A percentile compares a stretch with the other conserved stretches of the same genome.
Evolutionary conservation across 768 basidiomycete species (phyloP).

Genomic region (Podaxis sp.): DNA sequence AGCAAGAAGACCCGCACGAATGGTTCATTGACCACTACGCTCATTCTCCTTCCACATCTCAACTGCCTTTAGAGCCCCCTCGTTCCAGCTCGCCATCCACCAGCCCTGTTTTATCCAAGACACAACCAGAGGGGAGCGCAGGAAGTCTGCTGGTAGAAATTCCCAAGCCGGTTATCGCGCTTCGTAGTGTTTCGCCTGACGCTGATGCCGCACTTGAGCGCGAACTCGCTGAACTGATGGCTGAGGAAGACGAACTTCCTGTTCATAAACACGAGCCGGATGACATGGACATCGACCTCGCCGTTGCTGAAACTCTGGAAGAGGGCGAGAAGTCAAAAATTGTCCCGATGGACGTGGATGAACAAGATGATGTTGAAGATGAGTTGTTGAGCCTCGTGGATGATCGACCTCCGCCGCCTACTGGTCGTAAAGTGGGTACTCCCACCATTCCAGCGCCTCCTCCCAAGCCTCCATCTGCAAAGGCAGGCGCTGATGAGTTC

Average conservation of each 20-base stretch:
- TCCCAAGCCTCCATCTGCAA: slow-evolving; percentile 3
- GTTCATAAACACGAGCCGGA: slow-evolving; percentile 31
- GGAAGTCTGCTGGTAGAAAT: slow-evolving; percentile 5
- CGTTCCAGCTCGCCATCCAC: slow-evolving; percentile 22
- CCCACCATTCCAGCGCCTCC: background rate
- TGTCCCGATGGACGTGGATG: slow-evolving; percentile 17
- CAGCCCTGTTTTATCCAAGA: slow-evolving; percentile 20
- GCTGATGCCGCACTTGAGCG: slow-evolving; percentile 38
- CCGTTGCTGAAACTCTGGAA: slow-evolving; percentile 38
- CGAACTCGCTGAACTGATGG: slow-evolving; percentile 38
- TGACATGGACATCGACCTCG: slow-evolving; percentile 41
- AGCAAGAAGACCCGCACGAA: slow-evolving; percentile 53
- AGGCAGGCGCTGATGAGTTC: background rate
- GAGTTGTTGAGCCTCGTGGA: slow-evolving; percentile 70
- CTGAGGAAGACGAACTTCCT: slow-evolving; percentile 22
- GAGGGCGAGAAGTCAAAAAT: slow-evolving; percentile 16
- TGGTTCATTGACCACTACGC: slow-evolving; percentile 56
- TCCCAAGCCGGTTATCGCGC: slow-evolving; percentile 10
- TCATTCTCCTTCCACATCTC: slow-evolving; percentile 29
- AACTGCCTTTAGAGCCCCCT: slow-evolving; percentile 23
- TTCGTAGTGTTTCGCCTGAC: slow-evolving; percentile 24
- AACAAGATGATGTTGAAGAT: slow-evolving; percentile 51
- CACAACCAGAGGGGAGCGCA: slow-evolving; percentile 2
- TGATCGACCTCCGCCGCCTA: slow-evolving; percentile 31
- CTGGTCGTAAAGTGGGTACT: slow-evolving; percentile 6